Conservation (phyloP, 805 yeast species). For the Lachancea sp. region DNA sequence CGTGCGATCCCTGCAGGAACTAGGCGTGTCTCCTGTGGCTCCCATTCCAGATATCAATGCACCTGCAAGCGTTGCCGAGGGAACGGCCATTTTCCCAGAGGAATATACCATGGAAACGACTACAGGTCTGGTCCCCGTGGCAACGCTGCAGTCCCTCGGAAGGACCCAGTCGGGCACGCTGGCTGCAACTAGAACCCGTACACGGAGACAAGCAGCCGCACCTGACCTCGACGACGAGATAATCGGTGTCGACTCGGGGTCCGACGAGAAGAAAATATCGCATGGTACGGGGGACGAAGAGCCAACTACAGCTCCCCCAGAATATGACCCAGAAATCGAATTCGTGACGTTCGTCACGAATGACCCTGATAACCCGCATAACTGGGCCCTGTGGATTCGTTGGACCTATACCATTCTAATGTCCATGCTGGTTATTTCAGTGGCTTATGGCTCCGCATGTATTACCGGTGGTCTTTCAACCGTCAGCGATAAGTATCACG, state of each 20-base stretch:
- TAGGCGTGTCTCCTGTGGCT: slow-evolving; percentile 51
- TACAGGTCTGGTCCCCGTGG: slow-evolving; percentile 81
- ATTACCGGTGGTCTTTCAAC: slow-evolving; percentile 79
- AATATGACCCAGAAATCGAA: slow-evolving; percentile 61
- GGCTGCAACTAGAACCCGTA: slow-evolving; percentile 36
- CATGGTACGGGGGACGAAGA: slow-evolving; percentile 19
- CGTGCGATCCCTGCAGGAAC: slow-evolving; percentile 54
- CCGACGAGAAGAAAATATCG: slow-evolving; percentile 11
- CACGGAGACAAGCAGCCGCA: slow-evolving; percentile 13
- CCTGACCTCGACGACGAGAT: slow-evolving; percentile 13
- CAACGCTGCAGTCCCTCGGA: slow-evolving; percentile 63
- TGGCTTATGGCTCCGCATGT: slow-evolving; percentile 90
- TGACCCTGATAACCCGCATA: slow-evolving; percentile 88
- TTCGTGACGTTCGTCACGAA: slow-evolving; percentile 74
- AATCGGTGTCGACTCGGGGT: slow-evolving; percentile 21
- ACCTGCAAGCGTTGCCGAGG: slow-evolving; percentile 36
- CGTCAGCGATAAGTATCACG: slow-evolving; percentile 59
- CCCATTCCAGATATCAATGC: slow-evolving; percentile 53
- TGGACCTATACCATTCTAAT: slow-evolving; percentile 65
- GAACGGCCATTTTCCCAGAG: slow-evolving; percentile 78
- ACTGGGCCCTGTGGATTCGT: slow-evolving; percentile 56
- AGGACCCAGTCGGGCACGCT: slow-evolving; percentile 37
- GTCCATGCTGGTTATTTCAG: slow-evolving; percentile 72
- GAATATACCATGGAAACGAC: slow-evolving; percentile 83
- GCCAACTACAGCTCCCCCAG: slow-evolving; percentile 17